Conservation (phyloP, 1,139 yeast species). For the Blastobotrys buckinghamii region DNA sequence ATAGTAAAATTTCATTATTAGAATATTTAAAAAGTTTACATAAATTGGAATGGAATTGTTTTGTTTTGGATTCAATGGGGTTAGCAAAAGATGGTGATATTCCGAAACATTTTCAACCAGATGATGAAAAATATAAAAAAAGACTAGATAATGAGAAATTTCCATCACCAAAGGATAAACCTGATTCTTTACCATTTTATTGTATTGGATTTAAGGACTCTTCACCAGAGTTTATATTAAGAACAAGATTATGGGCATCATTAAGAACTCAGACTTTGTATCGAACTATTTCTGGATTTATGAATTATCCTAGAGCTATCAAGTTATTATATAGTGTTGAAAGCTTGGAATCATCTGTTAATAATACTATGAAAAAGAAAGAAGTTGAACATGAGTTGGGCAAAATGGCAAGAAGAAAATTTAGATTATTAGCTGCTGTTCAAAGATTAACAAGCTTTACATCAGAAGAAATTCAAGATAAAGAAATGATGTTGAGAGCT, state of each 20-base stretch:
- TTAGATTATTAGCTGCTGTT: conserved; percentile 63
- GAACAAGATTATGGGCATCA: conserved; percentile 82
- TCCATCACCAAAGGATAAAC: conserved; percentile 14
- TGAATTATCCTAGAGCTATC: conserved; percentile 64
- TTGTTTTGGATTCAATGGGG: conserved; percentile 48
- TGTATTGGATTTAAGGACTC: conserved; percentile 67
- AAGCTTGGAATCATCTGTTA: conserved; percentile 26
- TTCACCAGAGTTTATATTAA: conserved; percentile 51
- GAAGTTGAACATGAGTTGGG: conserved; percentile 17
- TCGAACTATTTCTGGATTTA: conserved; percentile 72
- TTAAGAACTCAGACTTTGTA: conserved; percentile 71
- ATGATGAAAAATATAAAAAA: not conserved
- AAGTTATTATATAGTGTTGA: conserved; percentile 62
- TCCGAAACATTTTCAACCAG: conserved; percentile 14
- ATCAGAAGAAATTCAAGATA: conserved; percentile 48
- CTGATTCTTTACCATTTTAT: conserved; percentile 55
- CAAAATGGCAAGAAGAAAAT: conserved; percentile 54
- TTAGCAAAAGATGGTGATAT: conserved; percentile 16
- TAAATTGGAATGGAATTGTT: conserved; percentile 69
- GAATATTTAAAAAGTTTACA: conserved; percentile 70
- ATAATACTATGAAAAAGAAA: not conserved
- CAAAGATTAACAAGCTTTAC: conserved; percentile 54
- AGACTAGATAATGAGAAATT: conserved; percentile 2
- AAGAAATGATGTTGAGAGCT: conserved; percentile 49
- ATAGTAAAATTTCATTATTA: conserved; percentile 58